Base-by-base conservation (phyloP, 345 rosid genomes). In the Citrus cavaleriei region DNA sequence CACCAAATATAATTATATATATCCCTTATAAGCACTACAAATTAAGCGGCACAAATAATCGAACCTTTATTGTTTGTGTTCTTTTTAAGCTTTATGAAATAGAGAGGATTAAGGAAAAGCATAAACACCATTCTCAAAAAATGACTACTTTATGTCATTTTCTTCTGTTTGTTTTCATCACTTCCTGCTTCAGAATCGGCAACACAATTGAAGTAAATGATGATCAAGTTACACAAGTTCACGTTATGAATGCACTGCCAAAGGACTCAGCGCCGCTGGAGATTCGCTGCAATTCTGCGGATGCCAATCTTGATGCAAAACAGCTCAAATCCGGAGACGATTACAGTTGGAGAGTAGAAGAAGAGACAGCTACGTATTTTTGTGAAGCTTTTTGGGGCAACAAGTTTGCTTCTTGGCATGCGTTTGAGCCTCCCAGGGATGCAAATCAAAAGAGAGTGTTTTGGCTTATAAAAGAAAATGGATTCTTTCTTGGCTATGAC, bases 401-500 rank as follows among this genome's bases (percentile, higher is more conserved):
- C 1, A 10, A 54, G 35, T 13, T 78, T 2, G 80, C 72, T 27
- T 75, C 74, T 27, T 79, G 78, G 81, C 73, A 80, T 67, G 85
- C 80, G 5, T 83, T 42, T 25, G 76, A 83, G 57, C 78, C 81
- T 1, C 12, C 54, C 2, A 61, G 86, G 70, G 86, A 83, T 46
- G 27, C 24, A 10, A 70, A 32, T 32, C 68, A 16, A 24, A 4
- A 19, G 7, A 37, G 27, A 2, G 80, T 83, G 3, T 83, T 72
- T 64, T 83, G 86, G 86, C 30, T 58, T 57, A 69, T 80, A 10
- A 80, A 68, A 54, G 46, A 62, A 7, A 51, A 61, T 3, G 86
- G 83, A 28, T 67, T 83, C 62, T 83, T 61, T 27, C 76, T 72
- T 7, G 74, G 85, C 37, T 80, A 78, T 81, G 83, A 83, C 64